phyloP scores from a whole-genome alignment of 345 rosid species.

The Dipteronia sinensis region DNA sequence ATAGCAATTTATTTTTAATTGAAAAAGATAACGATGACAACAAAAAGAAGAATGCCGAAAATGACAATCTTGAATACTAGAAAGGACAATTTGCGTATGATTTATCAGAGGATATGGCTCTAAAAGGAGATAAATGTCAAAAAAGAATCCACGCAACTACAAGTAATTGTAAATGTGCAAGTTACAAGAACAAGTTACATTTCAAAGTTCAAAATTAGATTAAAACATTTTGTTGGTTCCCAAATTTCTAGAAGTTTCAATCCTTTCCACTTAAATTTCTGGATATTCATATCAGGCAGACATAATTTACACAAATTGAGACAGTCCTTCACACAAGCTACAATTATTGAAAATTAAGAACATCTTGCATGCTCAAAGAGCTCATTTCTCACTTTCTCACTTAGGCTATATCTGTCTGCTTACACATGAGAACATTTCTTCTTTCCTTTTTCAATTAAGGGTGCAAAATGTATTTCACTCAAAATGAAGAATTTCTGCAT shows the following conservation, averaged over 20 bases:
- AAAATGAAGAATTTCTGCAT: background rate
- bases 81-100: background rate
- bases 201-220: background rate
- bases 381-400: conserved; percentile 5
- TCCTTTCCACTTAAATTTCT: background rate
- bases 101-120: background rate
- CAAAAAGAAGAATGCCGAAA: background rate
- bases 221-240: background rate
- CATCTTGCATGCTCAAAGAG: background rate
- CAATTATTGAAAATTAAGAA: background rate
- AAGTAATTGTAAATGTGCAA: background rate
- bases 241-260: background rate
- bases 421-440: background rate
- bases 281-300: background rate
- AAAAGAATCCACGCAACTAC: background rate
- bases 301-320: background rate
- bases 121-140: background rate
- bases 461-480: background rate
- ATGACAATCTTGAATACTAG: background rate
- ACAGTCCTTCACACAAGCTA: background rate
- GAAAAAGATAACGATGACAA: no score
- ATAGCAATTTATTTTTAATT: no score
- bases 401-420: background rate
- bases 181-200: background rate
- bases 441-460: background rate